Percentiles rank a stretch among this genome's conserved stretches.
Evolutionary conservation across 2,329 filamentous ascomycete genomes (phyloP).

Genomic region (Harringtonia aguacate): DNA sequence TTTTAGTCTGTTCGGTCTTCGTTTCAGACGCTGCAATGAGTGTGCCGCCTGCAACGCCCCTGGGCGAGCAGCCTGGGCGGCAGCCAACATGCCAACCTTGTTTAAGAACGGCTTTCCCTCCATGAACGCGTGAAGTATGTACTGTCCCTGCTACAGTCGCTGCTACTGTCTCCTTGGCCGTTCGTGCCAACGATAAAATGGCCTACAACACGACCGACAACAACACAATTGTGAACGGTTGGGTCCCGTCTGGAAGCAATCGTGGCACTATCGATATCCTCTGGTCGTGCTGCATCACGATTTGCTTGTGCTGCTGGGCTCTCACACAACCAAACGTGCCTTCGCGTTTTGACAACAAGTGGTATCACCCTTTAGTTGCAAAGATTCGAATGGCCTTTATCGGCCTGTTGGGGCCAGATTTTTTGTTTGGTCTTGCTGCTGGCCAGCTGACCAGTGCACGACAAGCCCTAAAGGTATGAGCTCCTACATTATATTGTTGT

Average conservation of each 20-base stretch:
- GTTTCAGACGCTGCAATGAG: too few relatives aligned
- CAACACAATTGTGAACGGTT: conserved; percentile 16
- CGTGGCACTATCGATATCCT: conserved; percentile 30
- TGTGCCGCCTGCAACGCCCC: too few relatives aligned
- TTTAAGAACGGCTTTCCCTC: too few relatives aligned
- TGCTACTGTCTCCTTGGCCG: too few relatives aligned
- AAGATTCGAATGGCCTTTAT: conserved; percentile 23
- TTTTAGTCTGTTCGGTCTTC: too few relatives aligned
- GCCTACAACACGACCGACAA: too few relatives aligned
- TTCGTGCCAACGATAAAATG: too few relatives aligned
- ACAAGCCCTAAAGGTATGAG: conserved; percentile 18
- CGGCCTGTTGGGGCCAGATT: conserved; percentile 25
- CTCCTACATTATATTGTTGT: background rate
- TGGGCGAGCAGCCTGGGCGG: too few relatives aligned
- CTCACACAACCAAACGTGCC: conserved; percentile 26
- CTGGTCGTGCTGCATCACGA: conserved; percentile 25
- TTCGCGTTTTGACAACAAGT: conserved; percentile 18
- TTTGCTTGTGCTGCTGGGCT: conserved; percentile 29
- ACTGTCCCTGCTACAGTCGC: too few relatives aligned
- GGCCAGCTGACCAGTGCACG: conserved; percentile 24
- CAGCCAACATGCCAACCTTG: too few relatives aligned
- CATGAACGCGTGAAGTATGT: too few relatives aligned
- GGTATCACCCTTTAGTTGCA: conserved; percentile 18
- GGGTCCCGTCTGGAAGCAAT: conserved; percentile 22
- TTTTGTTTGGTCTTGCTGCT: conserved; percentile 21